These are phyloP conservation scores for Bullera alba DNA, from an alignment of 768 basidiomycete genomes.

Conservation along the genomic window DNA sequence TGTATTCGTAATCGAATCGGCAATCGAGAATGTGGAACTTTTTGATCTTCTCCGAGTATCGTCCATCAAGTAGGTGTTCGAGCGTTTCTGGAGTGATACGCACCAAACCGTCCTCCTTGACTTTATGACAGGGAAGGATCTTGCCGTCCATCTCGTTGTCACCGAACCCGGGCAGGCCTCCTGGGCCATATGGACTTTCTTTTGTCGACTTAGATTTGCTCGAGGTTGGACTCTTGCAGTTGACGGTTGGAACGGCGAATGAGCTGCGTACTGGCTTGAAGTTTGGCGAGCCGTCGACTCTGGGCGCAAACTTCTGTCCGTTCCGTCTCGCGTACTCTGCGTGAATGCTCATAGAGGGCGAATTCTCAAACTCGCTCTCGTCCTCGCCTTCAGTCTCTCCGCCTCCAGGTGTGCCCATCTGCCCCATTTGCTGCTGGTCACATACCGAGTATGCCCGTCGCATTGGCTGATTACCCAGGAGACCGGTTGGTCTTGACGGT, in stretches of 20 bases:
- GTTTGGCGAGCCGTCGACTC: slow-evolving; percentile 32
- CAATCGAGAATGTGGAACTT: slow-evolving; percentile 85
- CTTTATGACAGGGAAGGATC: slow-evolving; percentile 84
- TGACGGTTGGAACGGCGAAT: slow-evolving; percentile 12
- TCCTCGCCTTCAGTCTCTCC: slow-evolving; percentile 35
- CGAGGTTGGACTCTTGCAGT: slow-evolving; percentile 7
- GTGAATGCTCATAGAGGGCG: slow-evolving; percentile 26
- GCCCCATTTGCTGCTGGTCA: slow-evolving; percentile 30
- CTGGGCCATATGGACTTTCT: slow-evolving; percentile 34
- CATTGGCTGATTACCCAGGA: slow-evolving; percentile 32
- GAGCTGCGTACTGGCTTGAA: slow-evolving; percentile 20
- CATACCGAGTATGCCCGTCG: slow-evolving; percentile 43
- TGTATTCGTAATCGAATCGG: slow-evolving; percentile 93
- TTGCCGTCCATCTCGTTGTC: slow-evolving; percentile 91
- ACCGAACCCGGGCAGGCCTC: slow-evolving; percentile 75
- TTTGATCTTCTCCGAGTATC: slow-evolving; percentile 59
- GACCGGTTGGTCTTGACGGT: too few species aligned
- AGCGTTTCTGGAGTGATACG: slow-evolving; percentile 78
- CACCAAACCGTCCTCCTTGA: slow-evolving; percentile 92
- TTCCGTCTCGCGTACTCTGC: slow-evolving; percentile 23
- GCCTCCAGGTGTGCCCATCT: slow-evolving; percentile 1
- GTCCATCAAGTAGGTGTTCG: slow-evolving; percentile 68
- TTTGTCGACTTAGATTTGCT: slow-evolving; percentile 18
- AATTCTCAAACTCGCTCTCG: slow-evolving; percentile 30
- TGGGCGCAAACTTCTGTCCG: slow-evolving; percentile 17